Base-by-base conservation (phyloP, 805 yeast species). In the Scheffersomyces lignosus region DNA sequence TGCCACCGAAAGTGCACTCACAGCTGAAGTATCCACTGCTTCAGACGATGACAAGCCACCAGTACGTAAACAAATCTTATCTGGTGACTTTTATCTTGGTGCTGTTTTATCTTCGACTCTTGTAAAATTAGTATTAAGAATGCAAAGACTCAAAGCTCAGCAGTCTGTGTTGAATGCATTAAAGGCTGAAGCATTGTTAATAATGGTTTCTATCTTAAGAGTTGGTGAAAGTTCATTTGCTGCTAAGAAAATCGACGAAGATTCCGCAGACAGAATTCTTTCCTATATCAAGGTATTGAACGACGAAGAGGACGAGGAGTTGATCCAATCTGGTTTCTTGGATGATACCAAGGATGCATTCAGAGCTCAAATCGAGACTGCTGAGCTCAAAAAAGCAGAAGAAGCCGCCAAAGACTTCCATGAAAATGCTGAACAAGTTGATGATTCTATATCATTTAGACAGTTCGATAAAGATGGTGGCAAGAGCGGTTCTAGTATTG, bases 111-210 rank as follows among this genome's bases (percentile, higher is more conserved):
- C 96, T 0, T 81, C 95, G 2, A 84, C 98, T 2, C 76, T 93
- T 48, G 87, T 95, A 31, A 93, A 93, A 68, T 75, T 93, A 38
- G 85, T 88, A 17, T 70, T 93, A 52, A 79, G 96, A 57, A 79
- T 84, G 54, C 75, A 78, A 43, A 76, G 77, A 46, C 61, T 77
- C 26, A 66, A 83, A 2, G 62, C 71, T 6, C 75, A 80, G 41
- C 66, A 66, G n/a, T 70, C 79, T 25, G 67, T 79, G 40, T 60
- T 81, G 46, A 91, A 93, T 62, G 95, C 95, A 10, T 74, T 88
- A 54, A 87, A 84, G 52, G 98, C 98, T 15, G 99, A 93, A 67
- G 97, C 96, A 12, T 74, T 91, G 71, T 77, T 93, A 52, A 84
- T 88, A 42, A 77, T 95, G 81, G 96, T 95, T 37, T 87, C 96